These are phyloP conservation scores for Lipomyces starkeyi DNA, from an alignment of 805 yeast species.

Conservation along the genomic window DNA sequence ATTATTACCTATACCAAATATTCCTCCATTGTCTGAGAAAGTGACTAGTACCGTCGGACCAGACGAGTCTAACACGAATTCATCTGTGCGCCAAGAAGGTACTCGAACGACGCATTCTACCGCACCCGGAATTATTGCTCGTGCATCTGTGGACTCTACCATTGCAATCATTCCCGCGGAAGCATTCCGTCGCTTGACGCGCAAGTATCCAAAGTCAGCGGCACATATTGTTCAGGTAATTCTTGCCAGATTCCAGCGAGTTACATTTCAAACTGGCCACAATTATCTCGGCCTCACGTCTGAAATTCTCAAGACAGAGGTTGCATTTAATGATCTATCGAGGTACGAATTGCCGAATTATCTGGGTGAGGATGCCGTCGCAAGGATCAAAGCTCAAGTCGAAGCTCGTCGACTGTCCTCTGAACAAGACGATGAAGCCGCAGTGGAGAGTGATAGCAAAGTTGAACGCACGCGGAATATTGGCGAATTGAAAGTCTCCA, in stretches of 20 bases:
- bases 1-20: slow-evolving; percentile 22
- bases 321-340: slow-evolving; percentile 56
- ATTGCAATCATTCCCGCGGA: slow-evolving; percentile 90
- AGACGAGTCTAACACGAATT: not conserved
- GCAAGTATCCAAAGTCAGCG: slow-evolving; percentile 83
- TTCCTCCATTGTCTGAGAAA: slow-evolving; percentile 27
- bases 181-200: slow-evolving; percentile 74
- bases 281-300: slow-evolving; percentile 81
- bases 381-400: slow-evolving; percentile 47
- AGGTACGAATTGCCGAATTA: slow-evolving; percentile 65
- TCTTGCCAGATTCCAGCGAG: slow-evolving; percentile 81
- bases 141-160: slow-evolving; percentile 76
- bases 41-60: not conserved
- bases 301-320: slow-evolving; percentile 80
- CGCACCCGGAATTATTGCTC: slow-evolving; percentile 61
- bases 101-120: not conserved
- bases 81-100: not conserved
- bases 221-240: slow-evolving; percentile 95
- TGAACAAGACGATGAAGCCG: slow-evolving; percentile 9
- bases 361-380: slow-evolving; percentile 62
- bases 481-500: not conserved
- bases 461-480: not conserved
- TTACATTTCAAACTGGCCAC: slow-evolving; percentile 90
- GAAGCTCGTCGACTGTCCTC: not conserved
- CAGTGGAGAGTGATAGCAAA: not conserved